These are phyloP conservation scores for Liriodendron chinense DNA, from an alignment of 164 flowering plant species.

Conservation along the genomic window DNA sequence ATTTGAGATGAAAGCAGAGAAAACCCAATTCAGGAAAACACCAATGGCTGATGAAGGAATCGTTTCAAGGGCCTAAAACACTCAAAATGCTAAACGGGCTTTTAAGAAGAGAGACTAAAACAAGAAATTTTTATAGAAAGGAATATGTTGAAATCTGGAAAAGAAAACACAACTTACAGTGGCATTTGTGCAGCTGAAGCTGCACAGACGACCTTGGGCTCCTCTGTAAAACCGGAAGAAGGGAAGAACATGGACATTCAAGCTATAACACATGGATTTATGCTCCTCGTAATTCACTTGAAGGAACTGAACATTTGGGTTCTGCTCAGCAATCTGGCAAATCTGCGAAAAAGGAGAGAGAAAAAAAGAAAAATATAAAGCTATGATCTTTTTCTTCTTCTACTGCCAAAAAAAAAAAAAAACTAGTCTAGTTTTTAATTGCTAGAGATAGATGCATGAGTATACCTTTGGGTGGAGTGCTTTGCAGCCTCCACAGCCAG, in stretches of 20 bases:
- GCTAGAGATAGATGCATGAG: background rate
- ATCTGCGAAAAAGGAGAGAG: background rate
- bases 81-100: background rate
- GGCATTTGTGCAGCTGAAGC: constrained; percentile 90
- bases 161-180: constrained; percentile 49
- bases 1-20: background rate
- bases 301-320: constrained; percentile 19
- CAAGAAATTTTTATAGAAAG: background rate
- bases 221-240: constrained; percentile 89
- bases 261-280: constrained; percentile 80
- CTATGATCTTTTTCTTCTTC: background rate
- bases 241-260: constrained; percentile 81
- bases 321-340: background rate
- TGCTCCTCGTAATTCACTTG: constrained; percentile 78
- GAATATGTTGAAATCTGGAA: too few species aligned
- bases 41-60: background rate
- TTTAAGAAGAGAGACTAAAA: too few species aligned
- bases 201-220: constrained; percentile 77
- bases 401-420: background rate
- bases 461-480: constrained; percentile 89
- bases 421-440: too few species aligned
- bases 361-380: too few species aligned
- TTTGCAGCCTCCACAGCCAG: constrained; percentile 88
- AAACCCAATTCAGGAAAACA: background rate
- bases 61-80: too few species aligned